Conservation (phyloP, 192 early-diverging fungal genomes). For the Pilobolus umbonatus region DNA sequence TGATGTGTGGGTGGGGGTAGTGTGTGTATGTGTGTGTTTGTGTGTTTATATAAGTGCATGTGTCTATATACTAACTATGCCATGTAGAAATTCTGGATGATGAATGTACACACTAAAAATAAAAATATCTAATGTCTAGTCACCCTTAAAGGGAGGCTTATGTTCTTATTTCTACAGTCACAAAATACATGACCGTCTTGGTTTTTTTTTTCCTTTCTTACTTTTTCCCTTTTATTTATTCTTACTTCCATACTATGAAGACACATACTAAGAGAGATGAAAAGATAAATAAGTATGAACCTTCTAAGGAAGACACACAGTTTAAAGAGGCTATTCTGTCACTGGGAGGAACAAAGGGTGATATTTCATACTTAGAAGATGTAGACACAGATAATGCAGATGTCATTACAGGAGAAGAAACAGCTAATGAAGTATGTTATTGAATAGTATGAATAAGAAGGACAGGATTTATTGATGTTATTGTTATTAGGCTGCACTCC, state of each 20-base stretch:
- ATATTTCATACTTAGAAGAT: constrained; percentile 30
- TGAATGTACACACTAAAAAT: too few species aligned
- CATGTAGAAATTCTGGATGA: too few species aligned
- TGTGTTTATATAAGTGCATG: too few species aligned
- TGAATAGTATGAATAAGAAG: background rate
- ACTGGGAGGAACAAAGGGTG: constrained; percentile 35
- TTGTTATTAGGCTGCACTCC: constrained; percentile 18
- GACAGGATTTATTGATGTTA: background rate
- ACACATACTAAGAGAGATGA: constrained; percentile 1
- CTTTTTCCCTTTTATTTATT: background rate
- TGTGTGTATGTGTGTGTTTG: too few species aligned
- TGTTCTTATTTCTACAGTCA: too few species aligned
- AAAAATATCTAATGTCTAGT: too few species aligned
- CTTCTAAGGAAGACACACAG: constrained; percentile 1
- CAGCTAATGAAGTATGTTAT: constrained; percentile 4
- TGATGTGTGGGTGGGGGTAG: too few species aligned
- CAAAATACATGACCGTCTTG: background rate
- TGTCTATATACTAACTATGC: too few species aligned
- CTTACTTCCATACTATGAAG: too few species aligned
- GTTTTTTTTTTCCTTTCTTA: constrained; percentile 10
- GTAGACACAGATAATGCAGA: constrained; percentile 26
- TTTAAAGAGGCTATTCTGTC: constrained; percentile 26
- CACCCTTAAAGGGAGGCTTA: too few species aligned
- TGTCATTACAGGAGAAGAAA: constrained; percentile 5
- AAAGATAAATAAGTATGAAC: constrained; percentile 1